Conservation (phyloP, 495 filamentous ascomycete species). For the Trichoderma parareesei region DNA sequence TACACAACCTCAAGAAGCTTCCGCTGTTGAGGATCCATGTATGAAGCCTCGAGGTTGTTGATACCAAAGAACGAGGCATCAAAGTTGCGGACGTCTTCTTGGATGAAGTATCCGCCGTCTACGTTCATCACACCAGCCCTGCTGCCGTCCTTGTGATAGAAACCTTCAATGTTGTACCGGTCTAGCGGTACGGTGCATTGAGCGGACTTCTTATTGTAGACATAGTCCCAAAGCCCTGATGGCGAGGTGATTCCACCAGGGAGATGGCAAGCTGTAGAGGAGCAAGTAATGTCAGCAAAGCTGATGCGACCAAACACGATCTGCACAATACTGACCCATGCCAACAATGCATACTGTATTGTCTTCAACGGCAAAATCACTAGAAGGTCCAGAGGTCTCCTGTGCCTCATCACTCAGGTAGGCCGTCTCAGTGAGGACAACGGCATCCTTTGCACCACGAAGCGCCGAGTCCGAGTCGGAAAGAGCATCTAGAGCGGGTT, state of each 20-base stretch:
- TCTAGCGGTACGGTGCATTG: slow-evolving; percentile 43
- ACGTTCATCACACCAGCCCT: slow-evolving; percentile 12
- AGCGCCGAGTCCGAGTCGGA: slow-evolving; percentile 3
- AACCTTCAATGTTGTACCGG: slow-evolving; percentile 48
- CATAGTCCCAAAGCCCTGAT: slow-evolving; percentile 7
- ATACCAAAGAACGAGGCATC: slow-evolving; percentile 47
- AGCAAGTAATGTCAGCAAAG: background rate
- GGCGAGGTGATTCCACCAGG: slow-evolving; percentile 13
- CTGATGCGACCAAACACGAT: background rate
- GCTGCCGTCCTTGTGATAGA: slow-evolving; percentile 15
- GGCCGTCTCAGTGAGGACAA: background rate
- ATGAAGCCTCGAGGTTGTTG: slow-evolving; percentile 38
- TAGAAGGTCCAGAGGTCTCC: slow-evolving; percentile 2
- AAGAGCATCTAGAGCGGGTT: background rate
- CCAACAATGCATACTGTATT: slow-evolving; percentile 7
- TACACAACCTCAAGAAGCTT: slow-evolving; percentile 46
- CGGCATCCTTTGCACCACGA: background rate
- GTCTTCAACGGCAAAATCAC: background rate
- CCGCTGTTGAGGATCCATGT: slow-evolving; percentile 51
- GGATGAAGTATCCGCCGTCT: slow-evolving; percentile 33
- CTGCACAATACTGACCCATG: background rate
- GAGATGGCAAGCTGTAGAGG: background rate
- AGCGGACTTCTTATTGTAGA: slow-evolving; percentile 7
- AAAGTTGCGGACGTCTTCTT: slow-evolving; percentile 54
- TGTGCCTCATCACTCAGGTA: slow-evolving; percentile 1